phyloP scores from a whole-genome alignment of 768 basidiomycete species.

The Lactarius akahatsu region DNA sequence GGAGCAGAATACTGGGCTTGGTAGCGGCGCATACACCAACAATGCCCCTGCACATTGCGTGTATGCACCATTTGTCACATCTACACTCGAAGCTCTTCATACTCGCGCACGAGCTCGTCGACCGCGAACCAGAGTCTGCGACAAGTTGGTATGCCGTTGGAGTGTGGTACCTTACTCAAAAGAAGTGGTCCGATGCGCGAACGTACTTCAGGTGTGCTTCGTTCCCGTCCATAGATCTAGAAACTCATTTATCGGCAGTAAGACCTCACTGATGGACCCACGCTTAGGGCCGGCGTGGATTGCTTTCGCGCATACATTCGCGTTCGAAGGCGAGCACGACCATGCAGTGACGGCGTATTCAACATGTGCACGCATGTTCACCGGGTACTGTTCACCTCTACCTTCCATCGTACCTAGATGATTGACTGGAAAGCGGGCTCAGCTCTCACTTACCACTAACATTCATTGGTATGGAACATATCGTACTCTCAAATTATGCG shows the following conservation, averaged over 20 bases:
- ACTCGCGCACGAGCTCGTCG: conserved; percentile 93
- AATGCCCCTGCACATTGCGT: conserved; percentile 92
- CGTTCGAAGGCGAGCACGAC: conserved; percentile 96
- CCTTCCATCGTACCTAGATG: neutral
- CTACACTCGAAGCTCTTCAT: conserved; percentile 93
- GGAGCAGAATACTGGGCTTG: conserved; percentile 72
- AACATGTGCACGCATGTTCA: conserved; percentile 92
- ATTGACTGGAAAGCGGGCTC: conserved; percentile 7
- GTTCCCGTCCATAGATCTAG: neutral
- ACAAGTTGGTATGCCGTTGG: conserved; percentile 99
- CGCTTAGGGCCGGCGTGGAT: conserved; percentile 97
- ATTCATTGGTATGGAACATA: conserved; percentile 98
- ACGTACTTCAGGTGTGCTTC: conserved; percentile 87
- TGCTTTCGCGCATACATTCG: conserved; percentile 96
- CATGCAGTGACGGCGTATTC: conserved; percentile 98
- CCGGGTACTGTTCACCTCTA: conserved; percentile 60
- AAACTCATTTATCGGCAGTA: conserved; percentile 48
- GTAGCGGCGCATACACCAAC: conserved; percentile 87
- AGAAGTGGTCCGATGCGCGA: conserved; percentile 87
- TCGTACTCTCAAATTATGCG: conserved; percentile 76
- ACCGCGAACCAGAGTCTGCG: conserved; percentile 88
- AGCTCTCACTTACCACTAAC: conserved; percentile 95
- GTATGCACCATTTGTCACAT: conserved; percentile 95
- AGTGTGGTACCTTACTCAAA: conserved; percentile 88
- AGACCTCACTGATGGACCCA: conserved; percentile 95